Percentiles rank a stretch among this genome's conserved stretches.
phyloP scores from a whole-genome alignment of 2,329 filamentous ascomycete genomes.

The Fusarium sp. region DNA sequence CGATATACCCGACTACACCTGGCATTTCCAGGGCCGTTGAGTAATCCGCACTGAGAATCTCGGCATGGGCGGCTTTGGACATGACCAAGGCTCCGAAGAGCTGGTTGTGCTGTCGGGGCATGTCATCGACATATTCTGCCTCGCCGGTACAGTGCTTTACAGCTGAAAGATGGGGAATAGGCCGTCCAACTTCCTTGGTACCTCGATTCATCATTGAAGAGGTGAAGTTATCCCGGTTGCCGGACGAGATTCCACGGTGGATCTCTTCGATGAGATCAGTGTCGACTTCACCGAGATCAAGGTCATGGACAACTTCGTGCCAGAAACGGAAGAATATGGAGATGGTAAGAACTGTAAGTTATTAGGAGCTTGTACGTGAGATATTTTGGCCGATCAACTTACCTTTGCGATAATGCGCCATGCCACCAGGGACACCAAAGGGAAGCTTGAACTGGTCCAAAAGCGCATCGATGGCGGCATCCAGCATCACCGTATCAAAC shows the following conservation, averaged over 20 bases:
- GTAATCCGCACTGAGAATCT: background rate
- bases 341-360: background rate
- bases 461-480: background rate
- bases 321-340: conserved; percentile 15
- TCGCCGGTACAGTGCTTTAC: conserved; percentile 6
- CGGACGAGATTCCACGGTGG: background rate
- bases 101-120: conserved; percentile 1
- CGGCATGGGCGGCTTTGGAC: background rate
- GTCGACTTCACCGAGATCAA: background rate
- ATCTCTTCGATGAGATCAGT: background rate
- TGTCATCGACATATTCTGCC: background rate
- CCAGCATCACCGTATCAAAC: background rate
- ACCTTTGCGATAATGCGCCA: conserved; percentile 7
- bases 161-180: background rate
- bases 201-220: background rate
- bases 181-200: background rate
- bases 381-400: background rate
- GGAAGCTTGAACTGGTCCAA: background rate
- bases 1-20: background rate
- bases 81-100: background rate
- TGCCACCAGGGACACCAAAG: background rate
- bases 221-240: background rate
- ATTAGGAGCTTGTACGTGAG: background rate
- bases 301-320: background rate
- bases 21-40: background rate